Evolutionary conservation across 768 basidiomycete species (phyloP), one percentile per base, ranked within the genome.

Genomic region (Paxillus involutus): DNA sequence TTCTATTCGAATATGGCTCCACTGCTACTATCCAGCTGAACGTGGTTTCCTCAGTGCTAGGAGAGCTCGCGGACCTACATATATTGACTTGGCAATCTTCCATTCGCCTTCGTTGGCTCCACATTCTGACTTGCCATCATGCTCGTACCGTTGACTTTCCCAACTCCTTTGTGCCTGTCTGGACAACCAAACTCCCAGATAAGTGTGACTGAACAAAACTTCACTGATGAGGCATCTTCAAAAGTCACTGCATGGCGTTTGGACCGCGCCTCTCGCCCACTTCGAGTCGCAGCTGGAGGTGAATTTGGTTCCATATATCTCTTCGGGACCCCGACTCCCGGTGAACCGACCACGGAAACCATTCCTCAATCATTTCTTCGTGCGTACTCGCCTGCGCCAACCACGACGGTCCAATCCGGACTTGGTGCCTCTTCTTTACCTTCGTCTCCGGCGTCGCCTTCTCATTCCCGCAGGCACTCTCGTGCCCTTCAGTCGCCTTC

Each of bases 401-500:
- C 37, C 0, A 39, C 52, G 1, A 32, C 55, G 32, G 52, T 47
- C 0, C 51, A 36, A 30, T 49, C 66, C 36, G 61, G 24, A 5
- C 53, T 35, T 24, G 49, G 52, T 12, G 13, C 56, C 9, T 46
- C 61, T 14, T 63, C 66, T 17, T 54, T 57, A 3, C 59, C 69
- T 19, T 60, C 66, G 11, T 61, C 66, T 21, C 55, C 67, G 37
- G 53, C 39, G 33, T 62, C 58, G 1, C 60, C 46, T 6, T 42
- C 62, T 2, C 59, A 58, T 30, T 62, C 68, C 17, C 70, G 62
- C 44, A 61, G 68, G 44, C 62, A 61, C 16, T 71, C 70, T n/a
- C 54, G 53, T 11, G 57, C 66, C 16, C 48, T 63, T 4, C 61
- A 58, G 3, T 78, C 77, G 3, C 75, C 75, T 7, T 72, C 78